Evolutionary conservation across 2,329 filamentous ascomycete genomes (phyloP), one percentile per base, ranked within the genome.

Genomic region (Microdochium nivale): DNA sequence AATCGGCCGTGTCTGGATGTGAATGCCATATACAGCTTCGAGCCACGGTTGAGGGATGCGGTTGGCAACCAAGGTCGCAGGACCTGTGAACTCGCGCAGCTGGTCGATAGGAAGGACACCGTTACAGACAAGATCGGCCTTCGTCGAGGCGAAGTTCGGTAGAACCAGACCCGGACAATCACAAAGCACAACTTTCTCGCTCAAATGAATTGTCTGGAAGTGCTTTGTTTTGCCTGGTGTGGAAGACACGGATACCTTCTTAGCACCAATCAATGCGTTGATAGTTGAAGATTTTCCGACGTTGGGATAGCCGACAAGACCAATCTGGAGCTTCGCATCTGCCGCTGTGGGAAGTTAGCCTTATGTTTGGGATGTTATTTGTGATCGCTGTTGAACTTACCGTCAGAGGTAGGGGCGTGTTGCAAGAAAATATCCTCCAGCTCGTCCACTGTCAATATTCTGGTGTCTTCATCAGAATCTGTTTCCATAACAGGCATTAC

Each of bases 271-370:
- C n/a, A 99, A 80, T 43, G 94, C 92, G 73, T 99, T 99, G 78
- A 99, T 99, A 16, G 94, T 99, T 48, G 91, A 96, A 1, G 95
- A 99, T 73, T 99, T 99, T 72, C 94, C 94, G 56, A 99, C 94
- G 73, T 99, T 99, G 63, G 94, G 94, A 70, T 99, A 99, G 53
- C 94, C 94, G 35, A 99, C 94, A 21, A 99, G 77, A 60, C 94
- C 94, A 59, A 99, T 94, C 57, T 90, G 84, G 3, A 91, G 86
- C 68, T 95, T 96, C 56, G 70, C 70, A 47, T 75, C 73, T 9
- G 72, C 60, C 3, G 69, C 76, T 77, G 58, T 50, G 21, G 7
- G 7, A 44, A 27, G n/a, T 59, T 30, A 59, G 62, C 61, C 54
- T 60, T 55, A n/a, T 62, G 53, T 7, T 49, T 7, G 10, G 13